Conservation (phyloP, 192 early-diverging fungal genomes). For the Kickxella alabastrina region DNA sequence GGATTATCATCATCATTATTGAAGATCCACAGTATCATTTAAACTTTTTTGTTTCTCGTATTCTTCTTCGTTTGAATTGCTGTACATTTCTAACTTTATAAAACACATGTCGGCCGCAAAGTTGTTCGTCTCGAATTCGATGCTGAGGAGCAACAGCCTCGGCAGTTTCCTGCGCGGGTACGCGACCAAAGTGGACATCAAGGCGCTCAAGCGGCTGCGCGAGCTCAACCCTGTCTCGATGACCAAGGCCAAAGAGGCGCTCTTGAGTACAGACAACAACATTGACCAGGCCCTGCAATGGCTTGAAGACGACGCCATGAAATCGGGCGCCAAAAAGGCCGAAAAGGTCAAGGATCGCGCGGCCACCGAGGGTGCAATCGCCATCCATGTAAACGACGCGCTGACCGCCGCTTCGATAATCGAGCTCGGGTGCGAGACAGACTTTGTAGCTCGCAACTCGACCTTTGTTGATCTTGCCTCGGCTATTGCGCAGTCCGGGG, state of each 20-base stretch:
- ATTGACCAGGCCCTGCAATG: slow-evolving; percentile 75
- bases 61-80: too few relatives aligned
- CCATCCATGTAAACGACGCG: slow-evolving; percentile 47
- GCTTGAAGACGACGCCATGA: slow-evolving; percentile 71
- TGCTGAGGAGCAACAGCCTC: too few relatives aligned
- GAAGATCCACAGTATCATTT: too few relatives aligned
- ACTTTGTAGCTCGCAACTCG: slow-evolving; percentile 87
- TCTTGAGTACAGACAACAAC: slow-evolving; percentile 65
- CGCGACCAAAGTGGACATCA: slow-evolving; percentile 53
- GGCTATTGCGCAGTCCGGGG: slow-evolving; percentile 19
- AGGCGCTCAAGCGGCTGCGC: slow-evolving; percentile 67
- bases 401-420: slow-evolving; percentile 59
- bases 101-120: too few relatives aligned
- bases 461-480: slow-evolving; percentile 71
- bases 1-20: too few relatives aligned
- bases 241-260: slow-evolving; percentile 83
- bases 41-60: too few relatives aligned
- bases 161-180: too few relatives aligned
- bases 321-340: slow-evolving; percentile 69
- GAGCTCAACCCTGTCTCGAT: slow-evolving; percentile 76
- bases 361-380: slow-evolving; percentile 71
- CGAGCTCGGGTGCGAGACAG: slow-evolving; percentile 85
- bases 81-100: too few relatives aligned
- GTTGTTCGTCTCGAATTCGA: too few relatives aligned
- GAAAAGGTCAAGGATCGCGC: slow-evolving; percentile 76